Base-by-base conservation (phyloP, 441 rosid species). In the Manihot esculenta region DNA sequence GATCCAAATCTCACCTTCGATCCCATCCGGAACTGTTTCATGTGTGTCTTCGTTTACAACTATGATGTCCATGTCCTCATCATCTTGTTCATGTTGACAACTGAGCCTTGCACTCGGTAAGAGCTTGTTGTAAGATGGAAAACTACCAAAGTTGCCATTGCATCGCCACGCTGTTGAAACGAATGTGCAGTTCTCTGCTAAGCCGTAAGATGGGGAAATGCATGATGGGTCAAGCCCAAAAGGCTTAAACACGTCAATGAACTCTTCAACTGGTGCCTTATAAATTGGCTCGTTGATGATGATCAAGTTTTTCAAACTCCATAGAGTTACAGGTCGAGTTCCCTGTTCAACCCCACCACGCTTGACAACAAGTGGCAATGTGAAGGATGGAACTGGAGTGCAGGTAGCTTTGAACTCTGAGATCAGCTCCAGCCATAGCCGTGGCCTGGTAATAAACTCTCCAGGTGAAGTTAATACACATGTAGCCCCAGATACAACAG, bases 1-100 rank as follows among this genome's bases (percentile, higher is more conserved):
- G 7, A 89, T 79, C 89, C 94, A 89, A 61, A 87, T 84, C 77
- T 87, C 94, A 1, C 89, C 91, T 65, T 87, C 89, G 1, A 61
- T 61, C 64, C 84, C 94, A 33, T 87, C 94, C 6, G 62, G 68
- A 21, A 85, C 85, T 13, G 71, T 76, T 53, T 81, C 87, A 0
- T 50, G 47, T 0, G 88, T 84, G 3, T 83, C 75, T 72, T 85
- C 89, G n/a, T 89, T 72, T n/a, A 83, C 88, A 2, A 87, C 84
- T 6, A 84, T 58, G 33, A 87, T 84, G 7, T 82, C 62, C 75
- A 83, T 84, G 73, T 86, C 90, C 41, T 74, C 84, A 20, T 79
- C 83, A 59, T 74, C 77, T 53, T 71, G 76, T n/a, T 72, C 85
- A 6, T 57, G 13, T 20, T 45, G 23, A 11, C 72, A 69, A 45